These are phyloP conservation scores for Bretschneidera sinensis DNA, from an alignment of 345 rosid species.

Conservation along the genomic window DNA sequence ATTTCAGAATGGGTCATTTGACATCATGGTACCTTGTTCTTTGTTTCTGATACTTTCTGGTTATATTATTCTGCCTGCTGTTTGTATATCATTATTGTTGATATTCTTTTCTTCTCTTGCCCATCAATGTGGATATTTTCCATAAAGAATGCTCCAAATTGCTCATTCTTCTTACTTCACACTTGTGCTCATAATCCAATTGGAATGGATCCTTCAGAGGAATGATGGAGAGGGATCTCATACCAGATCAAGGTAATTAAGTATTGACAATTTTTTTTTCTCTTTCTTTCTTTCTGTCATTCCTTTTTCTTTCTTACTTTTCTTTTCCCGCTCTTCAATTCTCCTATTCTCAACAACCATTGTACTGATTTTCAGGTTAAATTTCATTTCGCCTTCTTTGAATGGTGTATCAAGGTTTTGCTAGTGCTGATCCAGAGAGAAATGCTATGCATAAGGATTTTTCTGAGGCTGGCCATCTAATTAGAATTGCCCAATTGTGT, in stretches of 20 bases:
- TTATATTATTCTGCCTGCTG: constrained; percentile 2
- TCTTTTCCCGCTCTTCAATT: background rate
- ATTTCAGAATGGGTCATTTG: background rate
- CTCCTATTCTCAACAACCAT: constrained; percentile 4
- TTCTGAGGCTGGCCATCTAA: constrained; percentile 80
- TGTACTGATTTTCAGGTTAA: constrained; percentile 48
- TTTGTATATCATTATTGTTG: background rate
- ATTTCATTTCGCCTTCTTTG: constrained; percentile 86
- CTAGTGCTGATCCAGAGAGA: constrained; percentile 90
- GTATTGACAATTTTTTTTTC: too few species aligned
- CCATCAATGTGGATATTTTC: constrained; percentile 2
- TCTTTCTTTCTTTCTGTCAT: too few species aligned
- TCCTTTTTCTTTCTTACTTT: background rate
- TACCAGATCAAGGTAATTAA: constrained; percentile 72
- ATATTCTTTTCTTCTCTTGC: background rate
- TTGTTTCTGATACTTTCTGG: background rate
- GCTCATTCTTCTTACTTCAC: constrained; percentile 91
- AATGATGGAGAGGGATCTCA: constrained; percentile 93
- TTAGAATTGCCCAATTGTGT: constrained; percentile 92
- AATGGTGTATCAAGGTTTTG: constrained; percentile 99
- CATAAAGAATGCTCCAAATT: constrained; percentile 77
- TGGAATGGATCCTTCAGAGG: constrained; percentile 93
- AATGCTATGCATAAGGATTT: constrained; percentile 93
- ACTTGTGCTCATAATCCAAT: constrained; percentile 95
- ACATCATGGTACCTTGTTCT: background rate